A percentile compares a stretch with the other conserved stretches of the same genome.
These are phyloP conservation scores for Dichotomopilus funicola DNA, from an alignment of 2,329 filamentous ascomycete genomes.

Conservation along the genomic window DNA sequence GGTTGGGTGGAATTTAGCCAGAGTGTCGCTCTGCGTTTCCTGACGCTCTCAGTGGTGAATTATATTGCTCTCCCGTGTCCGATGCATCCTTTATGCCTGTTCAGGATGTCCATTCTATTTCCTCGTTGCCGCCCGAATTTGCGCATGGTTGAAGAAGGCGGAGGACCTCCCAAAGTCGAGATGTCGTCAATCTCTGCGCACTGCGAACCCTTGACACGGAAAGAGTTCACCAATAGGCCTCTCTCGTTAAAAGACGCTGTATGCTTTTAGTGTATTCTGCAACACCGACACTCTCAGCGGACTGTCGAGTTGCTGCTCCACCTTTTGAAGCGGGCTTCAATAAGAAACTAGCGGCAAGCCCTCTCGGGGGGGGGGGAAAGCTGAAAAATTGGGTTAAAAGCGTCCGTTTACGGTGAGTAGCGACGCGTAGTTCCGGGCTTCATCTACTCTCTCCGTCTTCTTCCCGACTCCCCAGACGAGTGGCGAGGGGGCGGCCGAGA, in stretches of 20 bases:
- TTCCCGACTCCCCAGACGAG: neutral
- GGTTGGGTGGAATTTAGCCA: slow-evolving; percentile 25
- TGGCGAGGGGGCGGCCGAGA: slow-evolving; percentile 1
- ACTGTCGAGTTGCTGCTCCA: too few species aligned
- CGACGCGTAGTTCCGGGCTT: too few species aligned
- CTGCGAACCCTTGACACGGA: neutral
- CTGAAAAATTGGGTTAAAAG: too few species aligned
- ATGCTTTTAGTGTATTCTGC: too few species aligned
- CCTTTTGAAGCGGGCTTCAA: too few species aligned
- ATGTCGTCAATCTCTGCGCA: slow-evolving; percentile 18
- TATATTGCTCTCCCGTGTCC: slow-evolving; percentile 27
- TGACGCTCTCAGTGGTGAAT: slow-evolving; percentile 19
- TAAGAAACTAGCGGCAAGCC: too few species aligned
- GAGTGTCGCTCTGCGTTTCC: slow-evolving; percentile 20
- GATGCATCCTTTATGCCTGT: slow-evolving; percentile 18
- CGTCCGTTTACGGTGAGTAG: too few species aligned
- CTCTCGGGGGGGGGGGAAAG: too few species aligned
- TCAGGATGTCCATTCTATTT: slow-evolving; percentile 12
- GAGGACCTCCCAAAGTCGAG: slow-evolving; percentile 13
- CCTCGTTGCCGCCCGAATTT: slow-evolving; percentile 6
- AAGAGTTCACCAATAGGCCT: too few species aligned
- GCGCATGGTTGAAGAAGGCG: slow-evolving; percentile 7
- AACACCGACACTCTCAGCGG: too few species aligned
- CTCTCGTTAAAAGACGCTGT: too few species aligned
- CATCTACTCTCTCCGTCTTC: neutral